Conservation (phyloP, 2,329 filamentous ascomycete genomes). For the Neofusicoccum sp. region DNA sequence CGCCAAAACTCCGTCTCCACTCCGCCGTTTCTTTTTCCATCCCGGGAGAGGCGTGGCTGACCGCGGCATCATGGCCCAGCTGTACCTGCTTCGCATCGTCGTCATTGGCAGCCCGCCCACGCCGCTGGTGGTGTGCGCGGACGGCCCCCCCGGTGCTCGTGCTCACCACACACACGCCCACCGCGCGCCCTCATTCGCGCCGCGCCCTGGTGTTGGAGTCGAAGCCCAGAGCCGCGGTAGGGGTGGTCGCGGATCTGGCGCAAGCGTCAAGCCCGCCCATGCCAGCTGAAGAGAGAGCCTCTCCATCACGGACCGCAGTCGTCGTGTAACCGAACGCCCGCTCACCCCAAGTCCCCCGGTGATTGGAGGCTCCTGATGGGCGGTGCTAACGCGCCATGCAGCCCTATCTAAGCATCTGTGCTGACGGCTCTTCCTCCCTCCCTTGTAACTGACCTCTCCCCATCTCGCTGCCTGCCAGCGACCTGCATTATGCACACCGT, state of each 20-base stretch:
- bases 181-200: conserved; percentile 6
- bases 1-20: conserved; percentile 11
- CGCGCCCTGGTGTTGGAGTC: conserved; percentile 4
- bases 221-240: conserved; percentile 14
- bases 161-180: background rate
- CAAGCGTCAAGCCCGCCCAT: too few species aligned
- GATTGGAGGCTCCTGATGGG: background rate
- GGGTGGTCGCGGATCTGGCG: conserved; percentile 16
- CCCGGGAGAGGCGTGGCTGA: conserved; percentile 4
- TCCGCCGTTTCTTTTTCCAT: conserved; percentile 4
- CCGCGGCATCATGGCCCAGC: background rate
- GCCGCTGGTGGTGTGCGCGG: conserved; percentile 5
- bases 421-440: conserved; percentile 10
- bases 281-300: conserved; percentile 17
- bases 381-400: conserved; percentile 19
- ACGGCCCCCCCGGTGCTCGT: background rate
- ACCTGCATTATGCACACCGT: conserved; percentile 22
- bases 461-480: conserved; percentile 14
- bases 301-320: conserved; percentile 6
- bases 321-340: conserved; percentile 15
- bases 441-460: conserved; percentile 12
- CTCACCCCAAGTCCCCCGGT: background rate
- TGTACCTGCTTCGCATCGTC: conserved; percentile 1
- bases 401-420: conserved; percentile 21
- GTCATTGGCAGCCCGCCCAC: background rate